phyloP scores from a whole-genome alignment of 306 rosid species.

The Lathyrus aphaca region DNA sequence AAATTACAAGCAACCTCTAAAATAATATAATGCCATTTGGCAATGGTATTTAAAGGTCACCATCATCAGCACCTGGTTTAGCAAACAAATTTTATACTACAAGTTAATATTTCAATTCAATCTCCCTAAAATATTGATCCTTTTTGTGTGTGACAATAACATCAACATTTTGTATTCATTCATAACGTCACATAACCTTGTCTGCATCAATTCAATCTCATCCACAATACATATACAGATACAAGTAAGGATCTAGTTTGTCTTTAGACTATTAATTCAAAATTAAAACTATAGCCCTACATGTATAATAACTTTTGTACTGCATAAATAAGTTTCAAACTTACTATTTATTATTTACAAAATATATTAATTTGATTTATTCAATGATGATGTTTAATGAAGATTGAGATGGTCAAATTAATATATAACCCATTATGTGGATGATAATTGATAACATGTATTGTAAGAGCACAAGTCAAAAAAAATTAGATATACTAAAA shows the following conservation, averaged over 20 bases:
- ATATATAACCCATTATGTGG: too few species aligned
- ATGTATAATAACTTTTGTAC: not conserved
- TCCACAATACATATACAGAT: not conserved
- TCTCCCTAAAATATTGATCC: slow-evolving; percentile 5
- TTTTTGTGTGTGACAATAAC: not conserved
- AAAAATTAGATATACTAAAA: too few species aligned
- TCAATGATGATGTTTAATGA: too few species aligned
- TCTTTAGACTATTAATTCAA: not conserved
- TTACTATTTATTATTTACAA: not conserved
- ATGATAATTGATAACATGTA: too few species aligned
- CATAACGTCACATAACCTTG: not conserved
- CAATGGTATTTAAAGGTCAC: slow-evolving; percentile 25
- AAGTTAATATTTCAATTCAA: slow-evolving; percentile 20
- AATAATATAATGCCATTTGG: slow-evolving; percentile 24
- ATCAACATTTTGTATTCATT: slow-evolving; percentile 20
- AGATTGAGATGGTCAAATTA: too few species aligned
- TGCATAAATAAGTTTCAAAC: not conserved
- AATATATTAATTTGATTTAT: too few species aligned
- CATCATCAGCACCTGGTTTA: slow-evolving; percentile 19
- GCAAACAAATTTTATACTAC: slow-evolving; percentile 6
- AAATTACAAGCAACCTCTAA: not conserved
- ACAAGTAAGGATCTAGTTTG: not conserved
- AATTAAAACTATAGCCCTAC: not conserved
- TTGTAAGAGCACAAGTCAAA: too few species aligned
- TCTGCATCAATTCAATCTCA: slow-evolving; percentile 33